Conservation (phyloP, 768 basidiomycete genomes). For the Mycena galopus region DNA sequence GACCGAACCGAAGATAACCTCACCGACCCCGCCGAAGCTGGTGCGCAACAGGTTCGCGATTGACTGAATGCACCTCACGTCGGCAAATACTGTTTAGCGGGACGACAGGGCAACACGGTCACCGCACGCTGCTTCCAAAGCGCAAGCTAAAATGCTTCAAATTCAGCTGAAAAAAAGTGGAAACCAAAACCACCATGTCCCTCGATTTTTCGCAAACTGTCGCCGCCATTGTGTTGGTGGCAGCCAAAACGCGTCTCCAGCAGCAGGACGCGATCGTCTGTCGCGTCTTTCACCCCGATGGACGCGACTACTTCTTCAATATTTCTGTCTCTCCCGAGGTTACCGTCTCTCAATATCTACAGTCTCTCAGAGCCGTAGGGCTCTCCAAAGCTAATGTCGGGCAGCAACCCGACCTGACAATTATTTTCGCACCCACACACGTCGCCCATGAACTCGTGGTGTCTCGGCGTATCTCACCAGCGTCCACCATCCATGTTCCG, state of each 20-base stretch:
- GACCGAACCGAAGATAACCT: too few relatives aligned
- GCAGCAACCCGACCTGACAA: neutral
- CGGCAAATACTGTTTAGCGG: too few relatives aligned
- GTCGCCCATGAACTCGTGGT: neutral
- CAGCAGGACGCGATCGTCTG: conserved; percentile 16
- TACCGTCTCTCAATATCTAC: conserved; percentile 7
- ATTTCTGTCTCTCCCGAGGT: neutral
- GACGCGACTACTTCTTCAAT: conserved; percentile 4
- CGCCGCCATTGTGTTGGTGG: neutral
- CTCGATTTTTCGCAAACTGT: neutral
- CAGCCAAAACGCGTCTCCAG: neutral
- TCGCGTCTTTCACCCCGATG: conserved; percentile 9
- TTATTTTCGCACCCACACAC: neutral
- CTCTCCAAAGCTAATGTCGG: neutral
- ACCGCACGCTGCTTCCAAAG: conserved; percentile 2
- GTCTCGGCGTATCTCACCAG: neutral
- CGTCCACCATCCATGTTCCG: conserved; percentile 1
- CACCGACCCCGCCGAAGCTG: too few relatives aligned
- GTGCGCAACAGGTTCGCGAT: too few relatives aligned
- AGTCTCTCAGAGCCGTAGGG: neutral
- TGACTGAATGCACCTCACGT: too few relatives aligned
- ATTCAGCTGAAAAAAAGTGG: neutral
- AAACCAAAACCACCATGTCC: neutral
- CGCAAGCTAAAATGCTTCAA: conserved; percentile 3
- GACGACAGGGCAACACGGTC: too few relatives aligned